Conservation (phyloP, 352 stramenopile species). For the Phytophthora pisi region DNA sequence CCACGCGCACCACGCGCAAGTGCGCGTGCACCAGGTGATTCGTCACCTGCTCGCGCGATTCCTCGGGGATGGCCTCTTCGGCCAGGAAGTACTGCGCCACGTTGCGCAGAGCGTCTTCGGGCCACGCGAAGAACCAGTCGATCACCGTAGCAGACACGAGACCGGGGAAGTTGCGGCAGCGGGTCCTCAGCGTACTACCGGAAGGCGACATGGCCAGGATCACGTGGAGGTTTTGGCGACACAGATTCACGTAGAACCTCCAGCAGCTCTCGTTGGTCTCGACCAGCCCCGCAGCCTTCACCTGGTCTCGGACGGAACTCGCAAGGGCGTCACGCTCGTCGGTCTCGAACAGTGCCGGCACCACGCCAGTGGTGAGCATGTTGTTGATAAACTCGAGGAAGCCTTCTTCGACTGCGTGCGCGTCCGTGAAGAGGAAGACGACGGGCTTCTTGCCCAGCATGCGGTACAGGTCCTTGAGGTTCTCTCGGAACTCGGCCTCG, state of each 20-base stretch:
- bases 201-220: slow-evolving; percentile 95
- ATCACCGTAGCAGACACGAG: slow-evolving; percentile 94
- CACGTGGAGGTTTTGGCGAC: slow-evolving; percentile 93
- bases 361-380: slow-evolving; percentile 95
- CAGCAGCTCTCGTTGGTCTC: slow-evolving; percentile 95
- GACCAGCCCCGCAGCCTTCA: slow-evolving; percentile 87
- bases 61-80: slow-evolving; percentile 90
- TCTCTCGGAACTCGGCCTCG: slow-evolving; percentile 93
- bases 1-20: slow-evolving; percentile 90
- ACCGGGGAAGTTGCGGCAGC: slow-evolving; percentile 95
- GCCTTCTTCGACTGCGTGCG: slow-evolving; percentile 95
- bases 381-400: slow-evolving; percentile 98
- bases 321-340: slow-evolving; percentile 92
- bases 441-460: slow-evolving; percentile 86
- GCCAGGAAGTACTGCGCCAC: slow-evolving; percentile 94
- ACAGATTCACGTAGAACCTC: slow-evolving; percentile 95
- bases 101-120: slow-evolving; percentile 91
- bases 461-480: slow-evolving; percentile 94
- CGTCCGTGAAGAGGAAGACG: slow-evolving; percentile 97
- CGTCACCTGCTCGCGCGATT: slow-evolving; percentile 80
- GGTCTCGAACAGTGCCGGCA: slow-evolving; percentile 92
- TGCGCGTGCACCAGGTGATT: slow-evolving; percentile 94
- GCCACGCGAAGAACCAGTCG: slow-evolving; percentile 97
- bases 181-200: slow-evolving; percentile 91
- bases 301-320: slow-evolving; percentile 84